Conservation (phyloP, 108 stramenopile genomes). For the Nitzschia palea region DNA sequence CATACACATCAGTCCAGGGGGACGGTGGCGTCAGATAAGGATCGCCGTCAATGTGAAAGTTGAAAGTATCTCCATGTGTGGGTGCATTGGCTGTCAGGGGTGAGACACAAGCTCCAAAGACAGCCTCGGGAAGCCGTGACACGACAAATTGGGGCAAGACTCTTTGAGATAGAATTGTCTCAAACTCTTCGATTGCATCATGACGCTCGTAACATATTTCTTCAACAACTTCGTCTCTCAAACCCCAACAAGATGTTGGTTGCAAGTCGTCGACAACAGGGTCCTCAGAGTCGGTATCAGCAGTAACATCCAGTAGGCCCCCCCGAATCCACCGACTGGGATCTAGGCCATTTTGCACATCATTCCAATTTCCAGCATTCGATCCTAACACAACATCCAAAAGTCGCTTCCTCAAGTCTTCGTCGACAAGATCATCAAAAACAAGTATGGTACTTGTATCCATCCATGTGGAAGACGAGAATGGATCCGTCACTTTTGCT, state of each 20-base stretch:
- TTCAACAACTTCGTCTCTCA: conserved; percentile 52
- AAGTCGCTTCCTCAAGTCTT: conserved; percentile 44
- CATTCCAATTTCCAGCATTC: conserved; percentile 41
- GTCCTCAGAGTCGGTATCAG: not conserved
- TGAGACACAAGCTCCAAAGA: conserved; percentile 54
- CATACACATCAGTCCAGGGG: conserved; percentile 73
- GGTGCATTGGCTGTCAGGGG: conserved; percentile 79
- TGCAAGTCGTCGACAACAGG: conserved; percentile 7
- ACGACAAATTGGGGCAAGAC: conserved; percentile 57
- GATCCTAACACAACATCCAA: conserved; percentile 50
- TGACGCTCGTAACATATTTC: conserved; percentile 62
- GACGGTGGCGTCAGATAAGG: conserved; percentile 59
- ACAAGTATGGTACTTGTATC: conserved; percentile 57
- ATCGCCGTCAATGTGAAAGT: conserved; percentile 77
- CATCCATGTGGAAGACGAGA: conserved; percentile 31
- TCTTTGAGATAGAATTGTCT: conserved; percentile 35
- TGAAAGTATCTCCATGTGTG: conserved; percentile 50
- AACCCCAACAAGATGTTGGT: conserved; percentile 45
- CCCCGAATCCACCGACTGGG: conserved; percentile 63
- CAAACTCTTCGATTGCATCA: conserved; percentile 58
- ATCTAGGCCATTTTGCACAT: conserved; percentile 49
- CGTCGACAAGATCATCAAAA: conserved; percentile 57
- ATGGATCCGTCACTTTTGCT: conserved; percentile 33
- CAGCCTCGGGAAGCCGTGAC: conserved; percentile 58
- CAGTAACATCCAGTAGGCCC: conserved; percentile 44